Evolutionary conservation across 345 rosid genomes (phyloP), one percentile per base, ranked within the genome.

Genomic region (Eutrema japonicum): DNA sequence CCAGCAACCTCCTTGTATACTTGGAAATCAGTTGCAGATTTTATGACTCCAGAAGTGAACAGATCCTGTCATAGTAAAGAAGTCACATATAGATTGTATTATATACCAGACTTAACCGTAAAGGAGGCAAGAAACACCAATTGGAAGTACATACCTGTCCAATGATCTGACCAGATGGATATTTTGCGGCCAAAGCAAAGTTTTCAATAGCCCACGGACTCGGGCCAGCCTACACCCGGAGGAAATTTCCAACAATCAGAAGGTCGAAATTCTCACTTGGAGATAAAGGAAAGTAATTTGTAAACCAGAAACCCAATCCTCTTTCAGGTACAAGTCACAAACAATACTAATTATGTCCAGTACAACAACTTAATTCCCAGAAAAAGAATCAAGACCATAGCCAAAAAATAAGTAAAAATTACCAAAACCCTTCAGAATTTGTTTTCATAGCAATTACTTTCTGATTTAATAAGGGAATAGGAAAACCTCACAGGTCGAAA

Each of bases 21-120:
- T 87, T 92, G 93, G 81, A 95, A 95, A 87, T 95, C 97, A 41
- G 97, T 95, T 0, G 92, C 80, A 64, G 97, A 92, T 53, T 89
- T 87, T 63, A 95, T 86, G 70, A 70, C 67, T 67, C 99, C 97
- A 70, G 89, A 84, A 36, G 88, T 58, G 63, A 83, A 95, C 65
- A 95, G 85, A 83, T 95, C 99, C 97, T 95, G 93, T 74, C 40
- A 64, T 47, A 40, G 83, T 79, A 71, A 54, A 64, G 68, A 66
- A 64, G 60, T 51, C 63, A 53, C 30, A 27, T 64, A 56, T 9
- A 53, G 29, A 68, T 32, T 60, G 64, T 9, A 14, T 35, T 12
- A 55, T 22, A 22, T 52, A 76, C 50, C 14, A 52, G 26, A 22
- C 26, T 6, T 32, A 32, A 32, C 26, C 1, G 54, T 8, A 51